Base-by-base conservation (phyloP, 306 rosid genomes). In the Fragaria vesca region DNA sequence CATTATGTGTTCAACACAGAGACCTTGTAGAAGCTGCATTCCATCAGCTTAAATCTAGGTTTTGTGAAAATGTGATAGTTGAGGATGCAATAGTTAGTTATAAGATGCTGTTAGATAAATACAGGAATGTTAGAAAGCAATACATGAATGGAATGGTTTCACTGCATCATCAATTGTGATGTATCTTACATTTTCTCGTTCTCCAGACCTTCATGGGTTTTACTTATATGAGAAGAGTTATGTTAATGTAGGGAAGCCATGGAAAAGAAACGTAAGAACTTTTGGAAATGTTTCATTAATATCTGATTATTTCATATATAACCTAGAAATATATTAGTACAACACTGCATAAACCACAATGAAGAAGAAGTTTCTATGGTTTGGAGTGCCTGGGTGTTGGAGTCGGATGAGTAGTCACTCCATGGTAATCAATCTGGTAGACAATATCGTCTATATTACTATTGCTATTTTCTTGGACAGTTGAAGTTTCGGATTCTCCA, bases 331-430 rank as follows among this genome's bases (percentile, higher is more conserved):
- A 71, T 81, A 76, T 32, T 18, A 73, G 75, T 83, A 80, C 76
- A 83, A 65, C 79, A 76, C 83, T 78, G 82, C 86, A 79, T 82
- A 83, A n/a, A 13, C 26, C 55, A 45, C 38, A 34, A 30, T 13
- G 60, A 18, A 47, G 6, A 17, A 47, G 6, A 66, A 78, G 50
- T 57, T 69, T 73, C 81, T 87, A 88, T 54, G 91, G 96, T 54
- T 52, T 87, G 72, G 98, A 91, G 86, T 94, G 98, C 69, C 78
- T 90, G 18, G 98, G 98, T 65, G 89, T 90, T 79, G 91, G 90
- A 69, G 67, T 80, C 11, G 98, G 98, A 87, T 94, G 98, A 77
- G 98, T 92, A 15, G 94, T 87, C 78, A 87, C 97, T 83, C 97
- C 97, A 74, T 90, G 94, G 84, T 94, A 94, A 81, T 94, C 98